Percentiles rank a stretch among this genome's conserved stretches.
phyloP scores from a whole-genome alignment of 306 rosid genomes.

The Quercus variabilis region DNA sequence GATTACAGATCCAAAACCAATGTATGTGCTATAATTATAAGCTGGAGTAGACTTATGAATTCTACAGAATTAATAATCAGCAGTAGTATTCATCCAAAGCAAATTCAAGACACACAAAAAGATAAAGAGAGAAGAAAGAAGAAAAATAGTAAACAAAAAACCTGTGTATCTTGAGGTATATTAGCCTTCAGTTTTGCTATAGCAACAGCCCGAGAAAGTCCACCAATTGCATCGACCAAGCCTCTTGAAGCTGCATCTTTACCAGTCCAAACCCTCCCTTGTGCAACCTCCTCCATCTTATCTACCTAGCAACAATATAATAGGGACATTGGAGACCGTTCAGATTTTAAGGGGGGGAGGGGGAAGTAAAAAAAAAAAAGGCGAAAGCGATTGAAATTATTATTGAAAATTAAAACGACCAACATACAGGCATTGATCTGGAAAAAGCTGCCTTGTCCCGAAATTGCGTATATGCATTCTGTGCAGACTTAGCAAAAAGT shows the following conservation, averaged over 20 bases:
- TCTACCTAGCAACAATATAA: conserved; percentile 54
- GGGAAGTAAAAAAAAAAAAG: neutral
- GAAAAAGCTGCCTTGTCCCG: conserved; percentile 90
- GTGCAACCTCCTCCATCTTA: conserved; percentile 92
- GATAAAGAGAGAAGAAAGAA: neutral
- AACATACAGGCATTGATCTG: conserved; percentile 79
- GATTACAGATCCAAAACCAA: neutral
- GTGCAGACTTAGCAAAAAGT: conserved; percentile 76
- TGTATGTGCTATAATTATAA: neutral
- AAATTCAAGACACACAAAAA: neutral
- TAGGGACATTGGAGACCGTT: neutral
- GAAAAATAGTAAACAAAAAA: conserved; percentile 8
- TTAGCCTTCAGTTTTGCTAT: conserved; percentile 88
- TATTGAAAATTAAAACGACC: neutral
- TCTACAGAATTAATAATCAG: neutral
- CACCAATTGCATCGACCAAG: conserved; percentile 89
- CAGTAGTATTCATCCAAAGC: neutral
- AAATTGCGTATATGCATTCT: conserved; percentile 68
- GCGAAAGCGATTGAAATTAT: neutral
- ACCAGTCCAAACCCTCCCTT: conserved; percentile 94
- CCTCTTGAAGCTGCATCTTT: conserved; percentile 78
- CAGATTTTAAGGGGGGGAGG: neutral
- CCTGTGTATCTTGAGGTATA: conserved; percentile 84
- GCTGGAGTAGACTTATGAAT: neutral
- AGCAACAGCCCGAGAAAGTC: conserved; percentile 85